Evolutionary conservation across 208 protist species (phyloP).

Genomic region (Acanthamoeba royreba): DNA sequence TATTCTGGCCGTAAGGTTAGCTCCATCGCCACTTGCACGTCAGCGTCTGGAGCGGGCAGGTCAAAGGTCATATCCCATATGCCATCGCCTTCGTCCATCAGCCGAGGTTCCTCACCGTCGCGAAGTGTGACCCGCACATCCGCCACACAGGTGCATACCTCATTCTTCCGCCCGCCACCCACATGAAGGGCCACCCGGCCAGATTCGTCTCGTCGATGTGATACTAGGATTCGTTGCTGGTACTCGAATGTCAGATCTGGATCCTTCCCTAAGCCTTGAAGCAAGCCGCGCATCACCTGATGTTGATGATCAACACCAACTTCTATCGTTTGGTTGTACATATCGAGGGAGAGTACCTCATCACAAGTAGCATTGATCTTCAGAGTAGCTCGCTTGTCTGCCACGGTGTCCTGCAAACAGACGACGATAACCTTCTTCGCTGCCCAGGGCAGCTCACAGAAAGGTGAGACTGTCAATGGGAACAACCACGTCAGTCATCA

Average conservation of each 20-base stretch:
- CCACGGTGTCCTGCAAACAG: neutral
- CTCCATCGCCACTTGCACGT: neutral
- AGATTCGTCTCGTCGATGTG: neutral
- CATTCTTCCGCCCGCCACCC: neutral
- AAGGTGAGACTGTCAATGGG: neutral
- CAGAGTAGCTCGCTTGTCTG: neutral
- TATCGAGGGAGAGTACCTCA: neutral
- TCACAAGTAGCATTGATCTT: neutral
- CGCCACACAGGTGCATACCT: neutral
- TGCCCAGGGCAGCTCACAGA: neutral
- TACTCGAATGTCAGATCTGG: neutral
- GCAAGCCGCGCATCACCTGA: neutral
- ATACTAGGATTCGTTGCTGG: neutral
- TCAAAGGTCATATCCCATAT: neutral
- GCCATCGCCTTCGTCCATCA: neutral
- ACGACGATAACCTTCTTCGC: neutral
- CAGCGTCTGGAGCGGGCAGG: neutral
- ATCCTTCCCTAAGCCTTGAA: neutral
- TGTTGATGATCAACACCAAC: too few relatives aligned
- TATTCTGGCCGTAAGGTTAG: neutral
- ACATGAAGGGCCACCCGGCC: neutral
- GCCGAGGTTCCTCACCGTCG: neutral
- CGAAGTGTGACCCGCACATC: neutral
- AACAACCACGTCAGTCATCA: too few relatives aligned
- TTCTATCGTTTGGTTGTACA: too few relatives aligned